Evolutionary conservation across 441 rosid species (phyloP).

Genomic region (Jatropha multifida): DNA sequence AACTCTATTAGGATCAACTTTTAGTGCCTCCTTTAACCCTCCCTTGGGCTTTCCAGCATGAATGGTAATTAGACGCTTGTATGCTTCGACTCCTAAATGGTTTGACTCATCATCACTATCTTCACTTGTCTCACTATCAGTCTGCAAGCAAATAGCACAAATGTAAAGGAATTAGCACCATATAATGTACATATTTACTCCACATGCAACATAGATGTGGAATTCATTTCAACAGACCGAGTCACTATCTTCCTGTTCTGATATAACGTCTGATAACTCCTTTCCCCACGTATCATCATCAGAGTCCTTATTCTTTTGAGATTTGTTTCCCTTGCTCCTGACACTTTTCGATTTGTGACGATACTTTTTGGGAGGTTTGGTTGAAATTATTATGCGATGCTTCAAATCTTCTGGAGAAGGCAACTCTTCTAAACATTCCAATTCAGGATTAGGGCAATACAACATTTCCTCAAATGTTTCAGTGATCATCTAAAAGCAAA

Average conservation of each 20-base stretch:
- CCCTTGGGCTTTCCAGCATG: constrained; percentile 94
- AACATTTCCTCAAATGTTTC: constrained; percentile 69
- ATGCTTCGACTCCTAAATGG: constrained; percentile 41
- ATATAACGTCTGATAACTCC: constrained; percentile 41
- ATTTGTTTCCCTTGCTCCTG: constrained; percentile 37
- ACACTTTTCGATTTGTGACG: constrained; percentile 44
- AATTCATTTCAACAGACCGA: constrained; percentile 36
- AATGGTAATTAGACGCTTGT: constrained; percentile 76
- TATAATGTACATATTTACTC: neutral
- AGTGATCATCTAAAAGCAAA: constrained; percentile 58
- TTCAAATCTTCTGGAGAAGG: constrained; percentile 76
- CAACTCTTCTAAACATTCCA: constrained; percentile 66
- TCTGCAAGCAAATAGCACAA: constrained; percentile 37
- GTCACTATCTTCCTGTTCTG: constrained; percentile 47
- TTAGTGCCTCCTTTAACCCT: constrained; percentile 55
- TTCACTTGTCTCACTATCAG: constrained; percentile 33
- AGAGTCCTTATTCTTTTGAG: constrained; percentile 40
- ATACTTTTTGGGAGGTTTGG: constrained; percentile 89
- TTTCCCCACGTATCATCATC: constrained; percentile 78
- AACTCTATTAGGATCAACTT: constrained; percentile 63
- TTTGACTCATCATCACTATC: constrained; percentile 48
- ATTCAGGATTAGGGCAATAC: constrained; percentile 64
- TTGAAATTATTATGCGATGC: constrained; percentile 68
- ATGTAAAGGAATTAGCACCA: constrained; percentile 2
- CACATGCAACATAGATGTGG: neutral